Conservation (phyloP, 495 filamentous ascomycete species). For the Halenospora varia region DNA sequence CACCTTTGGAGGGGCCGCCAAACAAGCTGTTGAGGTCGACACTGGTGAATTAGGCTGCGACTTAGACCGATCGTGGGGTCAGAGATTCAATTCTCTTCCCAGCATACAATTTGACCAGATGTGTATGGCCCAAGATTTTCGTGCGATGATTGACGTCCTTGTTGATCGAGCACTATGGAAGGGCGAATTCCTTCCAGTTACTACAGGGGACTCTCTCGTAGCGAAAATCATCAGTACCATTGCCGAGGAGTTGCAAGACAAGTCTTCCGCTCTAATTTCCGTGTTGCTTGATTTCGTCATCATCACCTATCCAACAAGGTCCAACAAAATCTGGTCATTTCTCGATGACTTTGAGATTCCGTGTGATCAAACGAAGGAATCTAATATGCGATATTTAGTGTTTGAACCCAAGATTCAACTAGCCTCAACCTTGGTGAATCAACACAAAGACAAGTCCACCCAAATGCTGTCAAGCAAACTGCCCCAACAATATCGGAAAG, state of each 20-base stretch:
- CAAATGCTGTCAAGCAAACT: too few relatives aligned
- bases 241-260: conserved; percentile 6
- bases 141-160: not conserved
- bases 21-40: conserved; percentile 9
- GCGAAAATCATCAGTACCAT: conserved; percentile 4
- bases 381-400: conserved; percentile 18
- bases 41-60: conserved; percentile 2
- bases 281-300: conserved; percentile 1
- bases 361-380: too few relatives aligned
- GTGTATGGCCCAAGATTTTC: conserved; percentile 24
- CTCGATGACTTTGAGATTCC: too few relatives aligned
- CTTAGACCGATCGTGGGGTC: conserved; percentile 4
- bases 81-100: not conserved
- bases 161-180: conserved; percentile 5
- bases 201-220: not conserved
- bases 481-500: too few relatives aligned
- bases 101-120: conserved; percentile 13
- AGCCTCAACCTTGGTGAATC: not conserved
- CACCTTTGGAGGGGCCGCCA: conserved; percentile 11
- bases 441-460: too few relatives aligned
- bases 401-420: conserved; percentile 12
- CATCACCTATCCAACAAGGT: conserved; percentile 15
- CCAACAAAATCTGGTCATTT: conserved; percentile 20
- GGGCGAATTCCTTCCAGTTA: conserved; percentile 7
- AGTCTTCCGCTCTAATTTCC: conserved; percentile 9